Conservation (phyloP, 2,329 filamentous ascomycete genomes). For the Ophiostoma piceae region DNA sequence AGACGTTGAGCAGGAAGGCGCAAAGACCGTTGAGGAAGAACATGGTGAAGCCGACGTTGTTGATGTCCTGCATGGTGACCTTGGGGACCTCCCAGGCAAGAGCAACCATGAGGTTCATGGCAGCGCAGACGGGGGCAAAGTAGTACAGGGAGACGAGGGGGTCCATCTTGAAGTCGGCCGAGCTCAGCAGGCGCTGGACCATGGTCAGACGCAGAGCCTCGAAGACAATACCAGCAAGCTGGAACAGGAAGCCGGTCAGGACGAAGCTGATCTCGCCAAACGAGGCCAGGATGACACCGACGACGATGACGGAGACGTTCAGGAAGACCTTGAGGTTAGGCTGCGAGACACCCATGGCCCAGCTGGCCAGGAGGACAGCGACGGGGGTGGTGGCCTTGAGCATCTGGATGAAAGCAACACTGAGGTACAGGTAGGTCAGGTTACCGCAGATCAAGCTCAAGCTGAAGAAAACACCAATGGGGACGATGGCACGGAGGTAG, state of each 20-base stretch:
- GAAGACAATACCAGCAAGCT: slow-evolving; percentile 71
- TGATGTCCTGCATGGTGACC: slow-evolving; percentile 63
- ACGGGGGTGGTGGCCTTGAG: slow-evolving; percentile 97
- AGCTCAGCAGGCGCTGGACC: slow-evolving; percentile 77
- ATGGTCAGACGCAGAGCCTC: slow-evolving; percentile 79
- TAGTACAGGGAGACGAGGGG: slow-evolving; percentile 85
- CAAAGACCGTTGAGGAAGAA: slow-evolving; percentile 72
- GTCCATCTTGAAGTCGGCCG: slow-evolving; percentile 86
- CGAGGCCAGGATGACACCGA: slow-evolving; percentile 91
- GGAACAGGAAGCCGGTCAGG: slow-evolving; percentile 71
- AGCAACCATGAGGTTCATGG: slow-evolving; percentile 72
- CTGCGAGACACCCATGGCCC: slow-evolving; percentile 77
- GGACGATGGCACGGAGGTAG: slow-evolving; percentile 88
- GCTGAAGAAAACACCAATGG: slow-evolving; percentile 93
- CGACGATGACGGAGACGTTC: slow-evolving; percentile 90
- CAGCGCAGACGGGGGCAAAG: slow-evolving; percentile 77
- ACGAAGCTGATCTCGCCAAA: slow-evolving; percentile 95
- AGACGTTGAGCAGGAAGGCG: slow-evolving; percentile 77
- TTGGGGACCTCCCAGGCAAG: slow-evolving; percentile 68
- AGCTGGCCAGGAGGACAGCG: slow-evolving; percentile 82
- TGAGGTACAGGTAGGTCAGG: slow-evolving; percentile 89
- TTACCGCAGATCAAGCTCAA: slow-evolving; percentile 95
- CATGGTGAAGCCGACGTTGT: slow-evolving; percentile 65
- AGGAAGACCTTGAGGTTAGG: slow-evolving; percentile 81
- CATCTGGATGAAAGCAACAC: slow-evolving; percentile 98